phyloP scores from a whole-genome alignment of 257 asterid species.

The Solanum medicagineum region DNA sequence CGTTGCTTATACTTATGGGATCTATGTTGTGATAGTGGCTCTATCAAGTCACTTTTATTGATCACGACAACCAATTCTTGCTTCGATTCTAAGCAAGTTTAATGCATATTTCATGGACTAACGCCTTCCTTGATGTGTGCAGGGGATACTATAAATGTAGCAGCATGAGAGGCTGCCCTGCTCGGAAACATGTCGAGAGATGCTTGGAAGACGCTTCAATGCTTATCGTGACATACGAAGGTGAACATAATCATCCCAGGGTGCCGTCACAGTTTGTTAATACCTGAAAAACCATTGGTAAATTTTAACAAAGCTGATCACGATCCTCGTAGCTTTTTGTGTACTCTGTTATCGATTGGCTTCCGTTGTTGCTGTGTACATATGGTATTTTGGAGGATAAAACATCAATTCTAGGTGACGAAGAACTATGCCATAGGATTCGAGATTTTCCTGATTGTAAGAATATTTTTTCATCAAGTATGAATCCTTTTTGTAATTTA shows the following conservation, averaged over 20 bases:
- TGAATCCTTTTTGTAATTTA: not conserved
- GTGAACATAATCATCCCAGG: slow-evolving; percentile 80
- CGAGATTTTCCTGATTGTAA: not conserved
- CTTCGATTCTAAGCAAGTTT: not conserved
- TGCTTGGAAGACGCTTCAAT: slow-evolving; percentile 84
- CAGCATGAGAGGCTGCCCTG: slow-evolving; percentile 96
- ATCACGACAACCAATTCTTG: not conserved
- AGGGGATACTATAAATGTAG: slow-evolving; percentile 98
- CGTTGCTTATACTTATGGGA: not conserved
- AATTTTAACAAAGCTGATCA: not conserved
- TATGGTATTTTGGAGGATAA: not conserved
- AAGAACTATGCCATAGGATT: not conserved
- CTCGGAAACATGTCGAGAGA: slow-evolving; percentile 89
- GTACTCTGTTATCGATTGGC: not conserved
- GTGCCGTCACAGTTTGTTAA: slow-evolving; percentile 55
- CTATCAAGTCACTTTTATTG: not conserved
- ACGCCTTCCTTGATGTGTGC: not conserved
- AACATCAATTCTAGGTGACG: not conserved
- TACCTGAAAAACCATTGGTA: slow-evolving; percentile 9
- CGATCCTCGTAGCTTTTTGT: not conserved
- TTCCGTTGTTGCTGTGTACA: slow-evolving; percentile 13
- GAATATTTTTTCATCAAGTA: not conserved
- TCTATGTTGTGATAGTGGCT: not conserved
- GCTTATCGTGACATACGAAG: slow-evolving; percentile 89
- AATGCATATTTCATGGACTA: not conserved